Base-by-base conservation (phyloP, 768 basidiomycete species). In the Tricholoma flavovirens region DNA sequence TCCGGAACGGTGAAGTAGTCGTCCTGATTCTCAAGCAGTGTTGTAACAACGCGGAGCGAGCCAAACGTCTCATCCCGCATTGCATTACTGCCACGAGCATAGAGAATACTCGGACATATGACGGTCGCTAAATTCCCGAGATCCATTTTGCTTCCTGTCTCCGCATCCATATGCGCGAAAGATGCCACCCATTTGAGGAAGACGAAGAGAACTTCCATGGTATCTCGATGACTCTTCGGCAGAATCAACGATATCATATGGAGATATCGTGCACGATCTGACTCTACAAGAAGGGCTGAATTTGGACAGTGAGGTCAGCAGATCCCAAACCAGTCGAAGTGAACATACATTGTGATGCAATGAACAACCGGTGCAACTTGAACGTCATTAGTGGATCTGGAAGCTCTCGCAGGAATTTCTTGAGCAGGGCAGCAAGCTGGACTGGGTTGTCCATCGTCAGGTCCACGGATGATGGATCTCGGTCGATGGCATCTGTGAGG, bases 171-270 rank as follows among this genome's bases (percentile, higher is more conserved):
- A 71, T 99, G 96, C 49, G 97, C 93, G 69, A 99, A 99, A 1
- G 94, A 97, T 9, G 96, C 96, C 10, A 99, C 97, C 97, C 97
- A 99, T 73, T 98, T 97, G 62, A 99, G 80, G 77, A 99, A 99
- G 29, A 97, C 95, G 67, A 97, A 98, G 51, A 99, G 76, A 51
- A 97, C 92, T 72, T 99, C 97, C 83, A 97, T 85, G 17, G 96
- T 98, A 71, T 99, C 97, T 60, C 97, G 87, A 69, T 99, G 92
- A 59, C 84, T 83, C 73, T 93, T 93, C 32, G 97, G 97, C 66
- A 99, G 74, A 7, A 98, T 76, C 55, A 95, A 75, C 40, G 88
- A 87, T 14, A 94, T 77, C 61, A 96, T 79, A 69, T 98, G 95
- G 24, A 98, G 79, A 64, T 88, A 82, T 51, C 90, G 86, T 62